Base-by-base conservation (phyloP, 345 rosid genomes). In the Cardamine resedifolia region DNA sequence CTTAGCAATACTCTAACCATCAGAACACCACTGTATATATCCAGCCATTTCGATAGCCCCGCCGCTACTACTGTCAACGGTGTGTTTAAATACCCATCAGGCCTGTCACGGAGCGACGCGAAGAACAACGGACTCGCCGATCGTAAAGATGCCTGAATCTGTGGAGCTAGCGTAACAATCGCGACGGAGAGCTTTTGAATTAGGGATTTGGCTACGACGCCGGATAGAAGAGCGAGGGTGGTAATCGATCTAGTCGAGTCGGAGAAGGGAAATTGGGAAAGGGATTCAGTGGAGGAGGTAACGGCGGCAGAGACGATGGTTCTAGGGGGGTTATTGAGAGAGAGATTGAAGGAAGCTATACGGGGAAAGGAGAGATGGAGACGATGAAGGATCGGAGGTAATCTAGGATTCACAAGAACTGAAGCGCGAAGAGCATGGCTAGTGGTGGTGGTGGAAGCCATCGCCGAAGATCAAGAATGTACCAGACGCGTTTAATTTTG, bases 1-100 rank as follows among this genome's bases (percentile, higher is more conserved):
- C 97, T 89, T 11, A 91, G 90, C 78, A 94, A 81, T 45, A 94
- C 98, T 83, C 97, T 83, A 47, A 94, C 89, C 97, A 89, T 82
- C 79, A 94, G 71, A 34, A 89, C 95, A 63, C 90, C 96, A 16
- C 94, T 90, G 85, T 90, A 89, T 15, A 90, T 87, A 52, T 93
- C 96, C 0, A 90, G 86, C 97, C 97, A 90, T 76, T 89, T 90
- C 19, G 94, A 83, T 77, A 93, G 28, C 1, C 96, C 97, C 1
- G 97, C 90, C 0, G 92, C 97, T 6, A 87, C 97, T 48, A 93
- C 92, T 5, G 92, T 89, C 79, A 93, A 31, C 5, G 97, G 97
- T 7, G 90, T 89, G 76, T 86, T 89, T 64, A 90, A 74, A 70
- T 77, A 78, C 7, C 83, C 90, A 7, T 75, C 67, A 0, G 90